Conservation (phyloP, 345 rosid species). For the Corymbia maculata region DNA sequence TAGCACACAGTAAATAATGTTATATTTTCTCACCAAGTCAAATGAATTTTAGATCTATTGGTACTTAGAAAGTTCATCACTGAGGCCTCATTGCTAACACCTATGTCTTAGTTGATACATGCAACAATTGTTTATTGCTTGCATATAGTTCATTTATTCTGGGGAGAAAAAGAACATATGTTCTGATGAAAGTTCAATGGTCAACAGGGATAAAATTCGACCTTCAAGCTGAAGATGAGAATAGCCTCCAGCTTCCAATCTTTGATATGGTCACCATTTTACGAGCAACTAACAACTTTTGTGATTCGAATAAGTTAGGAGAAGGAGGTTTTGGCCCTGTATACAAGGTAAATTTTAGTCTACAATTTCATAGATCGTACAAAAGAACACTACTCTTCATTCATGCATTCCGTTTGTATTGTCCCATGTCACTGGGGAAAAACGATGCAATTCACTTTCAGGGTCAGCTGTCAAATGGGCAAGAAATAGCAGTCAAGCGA, state of each 20-base stretch:
- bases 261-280: neutral
- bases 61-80: neutral
- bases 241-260: neutral
- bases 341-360: neutral
- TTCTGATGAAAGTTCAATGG: neutral
- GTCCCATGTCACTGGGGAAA: neutral
- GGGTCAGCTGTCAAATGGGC: neutral
- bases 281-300: neutral
- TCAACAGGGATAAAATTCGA: neutral
- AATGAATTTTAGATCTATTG: neutral
- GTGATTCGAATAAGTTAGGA: neutral
- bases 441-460: neutral
- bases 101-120: neutral
- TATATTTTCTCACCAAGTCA: neutral
- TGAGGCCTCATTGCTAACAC: neutral
- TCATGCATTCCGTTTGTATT: neutral
- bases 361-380: neutral
- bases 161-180: neutral
- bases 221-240: neutral
- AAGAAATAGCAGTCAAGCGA: too few relatives aligned
- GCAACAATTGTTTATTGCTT: too few relatives aligned
- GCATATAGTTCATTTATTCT: neutral
- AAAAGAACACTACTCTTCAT: neutral
- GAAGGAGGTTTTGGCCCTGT: neutral
- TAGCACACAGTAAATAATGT: neutral